Conservation (phyloP, 2,329 filamentous ascomycete species). For the Cercospora sp. region DNA sequence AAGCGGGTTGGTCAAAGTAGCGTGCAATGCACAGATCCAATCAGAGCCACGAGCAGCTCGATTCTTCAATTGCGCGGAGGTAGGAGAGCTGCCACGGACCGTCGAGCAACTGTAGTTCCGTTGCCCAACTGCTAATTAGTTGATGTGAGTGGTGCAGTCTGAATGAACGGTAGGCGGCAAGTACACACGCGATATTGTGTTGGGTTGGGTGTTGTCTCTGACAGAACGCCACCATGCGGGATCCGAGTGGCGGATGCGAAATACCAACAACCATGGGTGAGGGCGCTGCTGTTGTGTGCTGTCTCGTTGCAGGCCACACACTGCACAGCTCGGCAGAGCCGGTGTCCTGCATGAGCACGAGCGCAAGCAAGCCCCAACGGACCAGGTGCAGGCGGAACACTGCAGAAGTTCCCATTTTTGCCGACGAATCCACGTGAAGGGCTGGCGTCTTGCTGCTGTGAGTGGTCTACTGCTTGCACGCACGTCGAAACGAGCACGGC, state of each 20-base stretch:
- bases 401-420: constrained; percentile 1
- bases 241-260: neutral
- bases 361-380: neutral
- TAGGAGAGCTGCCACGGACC: constrained; percentile 6
- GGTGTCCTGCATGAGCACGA: neutral
- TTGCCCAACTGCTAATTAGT: neutral
- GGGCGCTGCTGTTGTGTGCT: neutral
- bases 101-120: constrained; percentile 6
- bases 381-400: constrained; percentile 1
- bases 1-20: constrained; percentile 2
- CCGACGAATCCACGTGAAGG: constrained; percentile 7
- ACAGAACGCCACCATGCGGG: neutral
- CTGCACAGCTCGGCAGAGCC: neutral
- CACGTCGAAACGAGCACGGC: neutral
- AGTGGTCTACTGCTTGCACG: constrained; percentile 1
- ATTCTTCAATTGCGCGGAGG: neutral
- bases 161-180: neutral
- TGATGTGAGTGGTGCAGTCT: neutral
- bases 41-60: neutral
- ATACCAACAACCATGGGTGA: neutral
- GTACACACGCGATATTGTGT: neutral
- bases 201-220: neutral
- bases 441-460: neutral
- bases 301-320: neutral
- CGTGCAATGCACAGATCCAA: neutral